A percentile compares a stretch with the other conserved stretches of the same genome.
phyloP scores from a whole-genome alignment of 2,329 filamentous ascomycete genomes.

The Cercospora zeae-maydis region DNA sequence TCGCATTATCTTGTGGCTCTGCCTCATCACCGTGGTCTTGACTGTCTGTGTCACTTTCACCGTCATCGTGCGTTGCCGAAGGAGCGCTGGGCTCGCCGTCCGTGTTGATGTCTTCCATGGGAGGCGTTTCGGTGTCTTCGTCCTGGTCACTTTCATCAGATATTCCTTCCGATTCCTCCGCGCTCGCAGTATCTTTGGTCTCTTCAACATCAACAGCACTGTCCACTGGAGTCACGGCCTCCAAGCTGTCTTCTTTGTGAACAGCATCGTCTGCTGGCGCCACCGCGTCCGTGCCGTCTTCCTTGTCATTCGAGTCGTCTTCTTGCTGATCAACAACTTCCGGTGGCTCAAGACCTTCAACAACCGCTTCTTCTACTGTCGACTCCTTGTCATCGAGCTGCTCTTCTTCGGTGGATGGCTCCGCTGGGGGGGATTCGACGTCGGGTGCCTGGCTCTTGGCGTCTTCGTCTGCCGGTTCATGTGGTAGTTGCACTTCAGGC shows the following conservation, averaged over 20 bases:
- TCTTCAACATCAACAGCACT: slow-evolving; percentile 8
- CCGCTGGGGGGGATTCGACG: neutral
- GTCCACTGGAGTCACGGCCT: neutral
- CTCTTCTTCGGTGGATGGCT: neutral
- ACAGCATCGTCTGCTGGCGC: slow-evolving; percentile 6
- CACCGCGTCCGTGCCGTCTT: neutral
- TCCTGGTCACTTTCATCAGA: neutral
- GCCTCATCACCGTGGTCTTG: neutral
- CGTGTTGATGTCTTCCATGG: neutral
- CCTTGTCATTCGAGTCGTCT: neutral
- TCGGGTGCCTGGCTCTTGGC: neutral
- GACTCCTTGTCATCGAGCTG: neutral
- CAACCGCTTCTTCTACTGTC: neutral
- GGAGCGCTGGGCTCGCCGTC: neutral
- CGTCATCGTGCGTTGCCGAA: neutral
- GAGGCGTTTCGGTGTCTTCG: neutral
- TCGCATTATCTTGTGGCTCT: neutral
- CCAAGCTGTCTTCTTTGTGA: neutral
- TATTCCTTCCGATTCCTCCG: neutral
- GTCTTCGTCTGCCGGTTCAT: neutral
- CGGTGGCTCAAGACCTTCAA: neutral
- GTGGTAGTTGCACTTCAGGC: neutral
- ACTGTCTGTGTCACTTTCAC: neutral
- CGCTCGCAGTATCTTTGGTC: neutral
- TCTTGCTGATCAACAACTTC: neutral